Conservation (phyloP, 23 red algal species). For the Gracilaria domingensis region DNA sequence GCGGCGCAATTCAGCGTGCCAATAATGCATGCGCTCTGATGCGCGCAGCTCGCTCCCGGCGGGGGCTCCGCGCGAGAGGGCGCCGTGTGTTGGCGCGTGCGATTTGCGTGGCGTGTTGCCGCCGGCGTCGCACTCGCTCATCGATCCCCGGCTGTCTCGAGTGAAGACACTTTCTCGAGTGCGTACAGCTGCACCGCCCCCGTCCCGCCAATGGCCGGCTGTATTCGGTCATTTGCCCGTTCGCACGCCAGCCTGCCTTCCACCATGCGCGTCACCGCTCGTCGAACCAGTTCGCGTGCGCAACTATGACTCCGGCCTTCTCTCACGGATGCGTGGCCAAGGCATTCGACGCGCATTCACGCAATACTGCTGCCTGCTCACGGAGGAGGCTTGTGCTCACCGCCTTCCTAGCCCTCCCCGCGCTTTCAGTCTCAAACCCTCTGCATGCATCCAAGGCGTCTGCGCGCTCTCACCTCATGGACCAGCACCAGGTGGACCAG, state of each 20-base stretch:
- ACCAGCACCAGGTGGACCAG: not conserved
- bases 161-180: constrained; percentile 19
- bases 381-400: not conserved
- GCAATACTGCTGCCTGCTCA: not conserved
- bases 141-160: no score
- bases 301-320: constrained; percentile 9
- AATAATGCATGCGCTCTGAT: no score
- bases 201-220: constrained; percentile 26
- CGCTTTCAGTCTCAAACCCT: not conserved
- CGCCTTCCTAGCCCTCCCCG: not conserved
- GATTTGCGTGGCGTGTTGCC: not conserved
- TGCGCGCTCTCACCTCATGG: not conserved
- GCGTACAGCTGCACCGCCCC: not conserved
- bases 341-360: not conserved
- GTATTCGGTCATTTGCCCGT: no score
- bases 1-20: not conserved
- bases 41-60: no score
- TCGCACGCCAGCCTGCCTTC: not conserved
- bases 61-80: no score
- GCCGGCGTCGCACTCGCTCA: no score
- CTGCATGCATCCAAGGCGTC: not conserved
- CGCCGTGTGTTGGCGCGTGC: not conserved
- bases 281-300: not conserved
- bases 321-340: no score
- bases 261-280: not conserved